Base-by-base conservation (phyloP, 768 basidiomycete species). In the Pleurotus eryngii region DNA sequence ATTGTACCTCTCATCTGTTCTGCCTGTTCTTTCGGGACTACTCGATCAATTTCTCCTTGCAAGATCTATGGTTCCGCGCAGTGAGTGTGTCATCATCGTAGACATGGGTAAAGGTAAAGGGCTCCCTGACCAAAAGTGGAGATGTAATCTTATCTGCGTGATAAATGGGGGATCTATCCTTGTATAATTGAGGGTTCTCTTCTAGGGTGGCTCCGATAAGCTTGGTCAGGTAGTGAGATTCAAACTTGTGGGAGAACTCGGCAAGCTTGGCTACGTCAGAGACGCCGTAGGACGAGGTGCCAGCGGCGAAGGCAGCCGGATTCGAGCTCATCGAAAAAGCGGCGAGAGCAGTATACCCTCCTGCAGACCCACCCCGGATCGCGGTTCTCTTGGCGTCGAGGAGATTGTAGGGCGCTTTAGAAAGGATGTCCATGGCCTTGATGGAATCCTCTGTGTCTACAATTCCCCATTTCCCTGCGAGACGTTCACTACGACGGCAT, bases 351-450 rank as follows among this genome's bases (percentile, higher is more conserved):
- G 89, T 90, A 67, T 77, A 90, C 0, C 91, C 91, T 2, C 91
- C 90, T 3, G 89, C 81, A 11, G 87, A 89, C 0, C 81, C 76
- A 0, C 91, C 92, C 2, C 87, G 83, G 59, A 93, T 85, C 15
- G 83, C 81, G 4, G 82, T 75, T 6, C 90, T 85, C 49, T 79
- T 69, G 1, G 74, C 70, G 59, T 94, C 91, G 55, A 89, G 77
- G 62, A 86, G 80, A 7, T 77, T 73, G 64, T 81, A 68, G 0
- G 79, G 76, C 1, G 68, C 60, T 3, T 65, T 57, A 12, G 82
- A 74, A 38, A 91, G 76, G 35, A 74, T 63, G 18, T 68, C 71
- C 0, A 83, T 80, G 2, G 87, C 82, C n/a, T 71, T 66, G 39
- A 83, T 81, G 57, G 81, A 82, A 65, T 94, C 92, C 17, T 79